Conservation (phyloP, 2,329 filamentous ascomycete species). For the Eutypa lata region DNA sequence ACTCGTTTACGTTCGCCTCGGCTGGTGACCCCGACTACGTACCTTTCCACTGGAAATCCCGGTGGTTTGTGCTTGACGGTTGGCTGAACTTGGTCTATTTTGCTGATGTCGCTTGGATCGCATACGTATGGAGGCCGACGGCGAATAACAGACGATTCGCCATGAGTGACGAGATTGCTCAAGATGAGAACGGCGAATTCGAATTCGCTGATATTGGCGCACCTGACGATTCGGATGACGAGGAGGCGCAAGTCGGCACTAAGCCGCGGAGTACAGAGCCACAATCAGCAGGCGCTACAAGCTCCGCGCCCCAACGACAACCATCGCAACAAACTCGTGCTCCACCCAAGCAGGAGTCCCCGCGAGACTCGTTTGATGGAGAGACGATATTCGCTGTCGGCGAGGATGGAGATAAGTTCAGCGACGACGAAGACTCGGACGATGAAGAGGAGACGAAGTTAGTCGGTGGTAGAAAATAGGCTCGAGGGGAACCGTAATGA, state of each 20-base stretch:
- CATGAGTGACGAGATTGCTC: slow-evolving; percentile 98
- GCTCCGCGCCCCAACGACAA: slow-evolving; percentile 17
- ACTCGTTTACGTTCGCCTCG: slow-evolving; percentile 91
- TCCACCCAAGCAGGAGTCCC: slow-evolving; percentile 46
- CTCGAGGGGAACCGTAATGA: background rate
- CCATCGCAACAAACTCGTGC: slow-evolving; percentile 16
- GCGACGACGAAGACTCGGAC: slow-evolving; percentile 60
- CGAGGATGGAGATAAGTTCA: slow-evolving; percentile 79
- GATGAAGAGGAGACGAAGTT: slow-evolving; percentile 56
- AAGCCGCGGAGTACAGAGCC: slow-evolving; percentile 26
- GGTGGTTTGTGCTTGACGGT: slow-evolving; percentile 96
- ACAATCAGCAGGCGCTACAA: slow-evolving; percentile 12
- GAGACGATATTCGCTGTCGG: slow-evolving; percentile 96
- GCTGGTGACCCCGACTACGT: slow-evolving; percentile 83
- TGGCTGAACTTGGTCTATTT: slow-evolving; percentile 98
- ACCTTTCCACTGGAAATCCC: slow-evolving; percentile 92
- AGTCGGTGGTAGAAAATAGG: slow-evolving; percentile 45
- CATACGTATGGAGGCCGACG: slow-evolving; percentile 94
- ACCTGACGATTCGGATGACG: slow-evolving; percentile 60
- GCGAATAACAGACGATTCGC: slow-evolving; percentile 96
- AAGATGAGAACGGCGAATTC: slow-evolving; percentile 94
- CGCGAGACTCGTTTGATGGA: slow-evolving; percentile 62
- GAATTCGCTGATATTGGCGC: slow-evolving; percentile 91
- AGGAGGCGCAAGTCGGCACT: slow-evolving; percentile 51
- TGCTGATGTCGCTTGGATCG: slow-evolving; percentile 86